Evolutionary conservation across 139 green algal species (phyloP), one percentile per base, ranked within the genome.

Genomic region (Closterium sp.): DNA sequence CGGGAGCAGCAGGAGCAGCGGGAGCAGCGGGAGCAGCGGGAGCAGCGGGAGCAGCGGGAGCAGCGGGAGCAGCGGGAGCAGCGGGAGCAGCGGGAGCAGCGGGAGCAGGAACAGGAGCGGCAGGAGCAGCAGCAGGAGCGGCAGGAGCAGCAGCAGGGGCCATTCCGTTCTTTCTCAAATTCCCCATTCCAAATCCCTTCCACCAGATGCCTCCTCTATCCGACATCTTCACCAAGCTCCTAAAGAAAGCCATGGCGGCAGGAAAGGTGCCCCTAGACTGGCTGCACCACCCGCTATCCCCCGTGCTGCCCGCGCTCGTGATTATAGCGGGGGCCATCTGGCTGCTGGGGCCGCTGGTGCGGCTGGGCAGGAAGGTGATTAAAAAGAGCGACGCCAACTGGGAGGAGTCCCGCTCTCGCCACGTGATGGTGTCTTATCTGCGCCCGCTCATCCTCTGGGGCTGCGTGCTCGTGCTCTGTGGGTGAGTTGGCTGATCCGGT

Each of bases 401-500:
- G 90, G 90, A 92, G 66, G 85, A 92, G 28, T 92, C 85, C n/a
- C 33, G 86, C 8, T 92, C 90, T 30, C 85, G 35, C 25, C 34
- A 33, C 33, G 86, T 92, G 38, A 92, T 90, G 86, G 86, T 84
- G 43, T 91, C 34, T 7, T 92, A 92, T 85, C 1, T 92, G 35
- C 90, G 90, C 33, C 90, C 90, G 38, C 34, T 91, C 34, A 36
- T 92, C 34, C 38, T 92, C 34, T 92, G 90, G 90, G 33, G 92
- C 35, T 38, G 55, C 12, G 85, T 55, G 25, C 33, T 91, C 33
- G 28, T 92, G 23, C 33, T 92, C 7, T 92, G 89, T 19, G 89
- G 89, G 89, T 92, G 28, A 91, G 64, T 33, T 23, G 25, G 28
- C 81, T 34, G 64, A 16, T 83, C 12, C 64, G 10, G 10, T 10